Conservation (phyloP, 441 rosid genomes). For the Flueggea neowawraea region DNA sequence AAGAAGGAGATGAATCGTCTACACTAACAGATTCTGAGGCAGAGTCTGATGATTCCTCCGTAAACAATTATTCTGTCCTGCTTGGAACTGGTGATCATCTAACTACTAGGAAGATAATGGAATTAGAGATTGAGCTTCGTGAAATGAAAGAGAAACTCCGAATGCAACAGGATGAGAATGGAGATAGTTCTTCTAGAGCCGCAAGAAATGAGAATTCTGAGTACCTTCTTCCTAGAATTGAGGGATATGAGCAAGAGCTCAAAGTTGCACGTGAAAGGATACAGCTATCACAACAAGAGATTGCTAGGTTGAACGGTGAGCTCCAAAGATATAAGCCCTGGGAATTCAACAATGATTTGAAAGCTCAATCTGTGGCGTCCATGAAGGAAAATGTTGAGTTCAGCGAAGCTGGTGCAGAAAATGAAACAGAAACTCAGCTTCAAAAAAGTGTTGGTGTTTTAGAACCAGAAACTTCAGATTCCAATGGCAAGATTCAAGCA, state of each 20-base stretch:
- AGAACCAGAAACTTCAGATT: constrained; percentile 21
- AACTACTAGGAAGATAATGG: constrained; percentile 40
- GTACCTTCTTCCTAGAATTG: constrained; percentile 35
- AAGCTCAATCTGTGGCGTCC: constrained; percentile 20
- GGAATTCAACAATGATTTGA: constrained; percentile 7
- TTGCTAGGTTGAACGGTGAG: constrained; percentile 46
- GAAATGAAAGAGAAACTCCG: constrained; percentile 67
- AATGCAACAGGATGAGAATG: constrained; percentile 46
- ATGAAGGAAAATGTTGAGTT: constrained; percentile 4
- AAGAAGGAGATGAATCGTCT: constrained; percentile 80
- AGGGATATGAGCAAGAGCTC: constrained; percentile 53
- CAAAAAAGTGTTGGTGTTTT: constrained; percentile 2
- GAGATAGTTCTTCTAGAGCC: constrained; percentile 29
- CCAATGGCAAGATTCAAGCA: constrained; percentile 28
- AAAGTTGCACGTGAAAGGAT: constrained; percentile 48
- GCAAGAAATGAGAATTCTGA: constrained; percentile 24
- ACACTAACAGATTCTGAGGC: constrained; percentile 69
- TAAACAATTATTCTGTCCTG: constrained; percentile 54
- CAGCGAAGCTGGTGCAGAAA: constrained; percentile 14
- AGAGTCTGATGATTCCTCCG: constrained; percentile 77
- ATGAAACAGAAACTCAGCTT: constrained; percentile 8
- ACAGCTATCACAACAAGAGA: constrained; percentile 45
- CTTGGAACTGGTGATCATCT: constrained; percentile 48
- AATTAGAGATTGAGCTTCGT: constrained; percentile 71
- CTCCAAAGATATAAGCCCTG: constrained; percentile 33